phyloP scores from a whole-genome alignment of 177 flowering plant genomes.

The Vitis hybrid region DNA sequence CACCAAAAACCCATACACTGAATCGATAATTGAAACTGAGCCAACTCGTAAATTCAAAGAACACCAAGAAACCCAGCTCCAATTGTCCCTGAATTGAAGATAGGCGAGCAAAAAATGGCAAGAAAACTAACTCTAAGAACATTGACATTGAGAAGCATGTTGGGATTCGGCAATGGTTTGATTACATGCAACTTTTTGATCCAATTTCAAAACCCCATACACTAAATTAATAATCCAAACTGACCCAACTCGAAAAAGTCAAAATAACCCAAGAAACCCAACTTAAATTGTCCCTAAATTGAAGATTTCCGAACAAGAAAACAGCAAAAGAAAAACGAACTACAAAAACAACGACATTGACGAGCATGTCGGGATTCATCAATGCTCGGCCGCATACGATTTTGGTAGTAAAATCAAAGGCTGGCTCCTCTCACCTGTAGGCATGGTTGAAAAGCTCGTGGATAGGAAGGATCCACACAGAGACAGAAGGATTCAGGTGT shows the following conservation, averaged over 20 bases:
- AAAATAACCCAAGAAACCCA: no score
- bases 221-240: no score
- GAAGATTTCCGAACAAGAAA: no score
- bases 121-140: background rate
- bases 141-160: constrained; percentile 1
- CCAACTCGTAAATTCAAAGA: background rate
- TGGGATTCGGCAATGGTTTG: no score
- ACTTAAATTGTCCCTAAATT: no score
- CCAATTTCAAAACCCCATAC: no score
- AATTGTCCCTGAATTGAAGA: background rate
- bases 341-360: background rate
- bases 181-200: no score
- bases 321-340: no score
- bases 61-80: constrained; percentile 2
- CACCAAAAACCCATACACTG: background rate
- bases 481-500: constrained; percentile 1
- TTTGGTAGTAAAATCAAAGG: no score
- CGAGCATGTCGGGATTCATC: background rate
- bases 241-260: no score
- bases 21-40: background rate
- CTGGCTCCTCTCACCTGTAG: constrained; percentile 21
- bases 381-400: background rate
- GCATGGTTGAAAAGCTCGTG: constrained; percentile 27
- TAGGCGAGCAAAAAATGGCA: background rate
- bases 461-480: background rate